Base-by-base conservation (phyloP, 1,139 yeast species). In the Suhomyces panamericanus region DNA sequence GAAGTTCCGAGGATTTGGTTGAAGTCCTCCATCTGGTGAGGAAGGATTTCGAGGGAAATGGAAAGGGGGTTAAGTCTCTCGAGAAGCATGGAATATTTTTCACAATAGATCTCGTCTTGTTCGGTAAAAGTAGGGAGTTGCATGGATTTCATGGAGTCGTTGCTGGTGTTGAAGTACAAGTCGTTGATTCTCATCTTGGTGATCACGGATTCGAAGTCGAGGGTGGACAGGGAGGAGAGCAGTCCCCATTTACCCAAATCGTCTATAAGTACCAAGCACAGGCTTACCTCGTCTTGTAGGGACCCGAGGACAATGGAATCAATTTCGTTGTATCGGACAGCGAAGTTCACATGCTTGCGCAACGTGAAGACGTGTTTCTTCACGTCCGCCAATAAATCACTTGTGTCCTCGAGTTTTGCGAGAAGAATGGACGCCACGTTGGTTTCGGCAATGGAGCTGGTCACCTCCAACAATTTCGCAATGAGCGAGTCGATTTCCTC, bases 261-360 rank as follows among this genome's bases (percentile, higher is more conserved):
- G 6, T 35, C 26, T 12, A 42, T 28, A 24, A 27, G 14, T 2
- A 14, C 16, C 26, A 35, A 14, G 31, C 49, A 46, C 16, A 26
- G 29, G 36, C 71, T 75, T 15, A 83, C 68, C 50, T 83, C 87
- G 15, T 59, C 58, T 30, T 72, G 71, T 27, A 85, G 70, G 1
- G 83, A 74, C 12, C 67, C 67, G 49, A 85, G 70, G 22, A 83
- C 79, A 32, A 67, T 67, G 38, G 71, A 71, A 42, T 70, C 73
- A 32, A 86, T 68, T 54, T 86, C 95, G 42, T 73, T 66, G 63
- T 75, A 83, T 49, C 81, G 84, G 11, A 75, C 66, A 1, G 86
- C 73, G 8, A 83, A 64, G 47, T 80, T 85, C 10, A 83, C 66
- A 41, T 69, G 70, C 34, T 65, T 63, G 54, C 80, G 77, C 30